Evolutionary conservation across 2,329 filamentous ascomycete genomes (phyloP).

Genomic region (Colletotrichum liaoningense): DNA sequence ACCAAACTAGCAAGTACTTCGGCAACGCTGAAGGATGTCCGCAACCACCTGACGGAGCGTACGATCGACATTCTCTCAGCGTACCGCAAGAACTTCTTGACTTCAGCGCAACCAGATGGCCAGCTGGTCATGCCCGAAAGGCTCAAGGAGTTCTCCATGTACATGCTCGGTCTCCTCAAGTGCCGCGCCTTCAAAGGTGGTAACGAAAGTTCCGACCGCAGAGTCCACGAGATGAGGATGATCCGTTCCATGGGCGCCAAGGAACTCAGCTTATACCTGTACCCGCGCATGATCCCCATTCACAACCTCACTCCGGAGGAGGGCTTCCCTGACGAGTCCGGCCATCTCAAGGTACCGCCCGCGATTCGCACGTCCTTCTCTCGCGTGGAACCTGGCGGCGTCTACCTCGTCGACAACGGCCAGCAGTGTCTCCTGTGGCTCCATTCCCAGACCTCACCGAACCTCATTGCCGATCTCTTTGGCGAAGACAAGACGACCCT

Average conservation of each 20-base stretch:
- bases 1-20: conserved; percentile 80
- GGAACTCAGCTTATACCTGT: conserved; percentile 92
- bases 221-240: conserved; percentile 92
- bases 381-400: conserved; percentile 90
- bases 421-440: conserved; percentile 94
- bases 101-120: conserved; percentile 84
- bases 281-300: conserved; percentile 91
- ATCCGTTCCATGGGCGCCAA: conserved; percentile 87
- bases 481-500: conserved; percentile 79
- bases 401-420: conserved; percentile 95
- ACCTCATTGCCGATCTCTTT: conserved; percentile 90
- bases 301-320: conserved; percentile 90
- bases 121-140: conserved; percentile 96
- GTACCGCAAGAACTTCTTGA: conserved; percentile 92
- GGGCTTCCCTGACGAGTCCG: conserved; percentile 92
- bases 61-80: conserved; percentile 91
- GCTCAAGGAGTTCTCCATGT: conserved; percentile 97
- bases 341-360: conserved; percentile 86
- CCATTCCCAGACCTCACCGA: conserved; percentile 91
- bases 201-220: conserved; percentile 88
- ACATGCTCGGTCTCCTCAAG: conserved; percentile 90
- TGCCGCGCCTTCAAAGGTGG: conserved; percentile 94
- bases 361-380: conserved; percentile 85
- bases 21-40: conserved; percentile 84
- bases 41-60: conserved; percentile 86